phyloP scores from a whole-genome alignment of 2,329 filamentous ascomycete genomes.

The Coccinonectria pachysandricola region DNA sequence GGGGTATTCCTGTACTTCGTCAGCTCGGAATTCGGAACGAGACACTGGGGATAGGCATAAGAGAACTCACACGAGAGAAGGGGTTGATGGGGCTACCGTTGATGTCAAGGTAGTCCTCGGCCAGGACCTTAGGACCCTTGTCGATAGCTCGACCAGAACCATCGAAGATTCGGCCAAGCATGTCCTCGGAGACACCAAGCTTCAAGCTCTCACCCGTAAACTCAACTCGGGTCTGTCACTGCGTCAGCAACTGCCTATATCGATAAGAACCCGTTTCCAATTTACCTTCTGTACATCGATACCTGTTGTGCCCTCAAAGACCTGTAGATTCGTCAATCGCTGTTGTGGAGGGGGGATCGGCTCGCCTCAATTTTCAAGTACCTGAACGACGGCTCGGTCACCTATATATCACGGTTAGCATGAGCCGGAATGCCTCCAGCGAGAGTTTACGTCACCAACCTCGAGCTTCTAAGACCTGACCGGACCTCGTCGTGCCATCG shows the following conservation, averaged over 20 bases:
- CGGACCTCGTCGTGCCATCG: conserved; percentile 86
- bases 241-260: conserved; percentile 16
- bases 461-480: conserved; percentile 95
- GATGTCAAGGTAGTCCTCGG: conserved; percentile 97
- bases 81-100: conserved; percentile 99
- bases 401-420: conserved; percentile 40
- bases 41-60: background rate
- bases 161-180: conserved; percentile 98
- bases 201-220: conserved; percentile 96
- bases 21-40: conserved; percentile 4
- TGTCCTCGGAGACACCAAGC: conserved; percentile 97
- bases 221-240: conserved; percentile 77
- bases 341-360: no score
- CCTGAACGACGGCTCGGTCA: conserved; percentile 89
- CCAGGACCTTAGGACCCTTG: conserved; percentile 95
- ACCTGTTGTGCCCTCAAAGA: conserved; percentile 93
- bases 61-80: conserved; percentile 69
- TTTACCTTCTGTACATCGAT: conserved; percentile 98
- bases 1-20: conserved; percentile 66
- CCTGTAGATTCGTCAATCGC: conserved; percentile 41
- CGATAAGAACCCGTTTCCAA: conserved; percentile 2
- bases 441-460: conserved; percentile 42
- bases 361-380: no score
- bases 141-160: conserved; percentile 96
- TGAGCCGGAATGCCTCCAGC: conserved; percentile 6